Base-by-base conservation (phyloP, 23 red algal species). In the Pyropia yezoensis region DNA sequence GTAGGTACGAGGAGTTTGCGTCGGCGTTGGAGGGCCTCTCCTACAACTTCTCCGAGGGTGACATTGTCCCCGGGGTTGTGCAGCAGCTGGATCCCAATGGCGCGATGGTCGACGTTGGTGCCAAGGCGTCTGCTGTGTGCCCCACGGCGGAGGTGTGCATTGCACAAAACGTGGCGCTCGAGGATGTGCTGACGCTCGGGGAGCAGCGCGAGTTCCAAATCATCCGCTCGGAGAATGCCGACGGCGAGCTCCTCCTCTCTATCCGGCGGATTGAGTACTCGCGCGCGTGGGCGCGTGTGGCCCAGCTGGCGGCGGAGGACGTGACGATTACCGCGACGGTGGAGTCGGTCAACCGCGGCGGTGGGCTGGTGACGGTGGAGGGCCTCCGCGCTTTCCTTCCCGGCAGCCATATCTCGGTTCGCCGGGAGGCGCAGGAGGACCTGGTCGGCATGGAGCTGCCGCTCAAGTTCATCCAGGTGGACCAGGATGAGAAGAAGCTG, bases 71-170 rank as follows among this genome's bases (percentile, higher is more conserved):
- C 4, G 94, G 94, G 19, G 66, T 69, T 1, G 82, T 98, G 17
- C 71, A 77, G 61, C 75, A 98, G 62, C 76, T 76, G 26, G 85
- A 89, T 23, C 80, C 73, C 26, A 75, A 80, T 39, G 94, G 94
- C 14, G 94, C 86, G n/a, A 61, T 98, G 17, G 75, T 98, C 9
- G 94, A 98, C 34, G 82, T 98, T n/a, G 94, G 94, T 20, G 94
- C 94, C n/a, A 98, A 98, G 61, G 79, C 94, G 8, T 71, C 79
- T 14, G 94, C 94, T 17, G 88, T 71, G 55, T 78, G 83, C 47
- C 86, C 94, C 18, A 33, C 78, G 14, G 25, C 24, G 39, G 94
- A 98, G 69, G 62, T 98, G 71, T 66, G 65, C 21, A 88, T 91
- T 62, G 72, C 32, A 57, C 59, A 50, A 12, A 67, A 88, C 33